Percentiles rank a stretch among this genome's conserved stretches.
phyloP scores from a whole-genome alignment of 1,139 yeast genomes.

The Candida sp. region DNA sequence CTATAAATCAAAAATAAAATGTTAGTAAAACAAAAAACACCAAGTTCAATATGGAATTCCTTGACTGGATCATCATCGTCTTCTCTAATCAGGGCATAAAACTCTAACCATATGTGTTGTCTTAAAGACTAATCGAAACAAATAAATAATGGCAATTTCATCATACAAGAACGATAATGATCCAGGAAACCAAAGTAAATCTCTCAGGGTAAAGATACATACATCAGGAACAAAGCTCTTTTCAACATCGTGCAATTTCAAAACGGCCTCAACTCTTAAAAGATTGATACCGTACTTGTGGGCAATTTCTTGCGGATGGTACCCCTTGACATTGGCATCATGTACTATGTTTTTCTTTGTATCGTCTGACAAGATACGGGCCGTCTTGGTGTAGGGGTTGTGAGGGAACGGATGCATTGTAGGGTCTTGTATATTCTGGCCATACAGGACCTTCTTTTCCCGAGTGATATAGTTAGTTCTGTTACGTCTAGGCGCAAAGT shows the following conservation, averaged over 20 bases:
- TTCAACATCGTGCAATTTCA: slow-evolving; percentile 70
- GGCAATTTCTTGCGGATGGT: slow-evolving; percentile 76
- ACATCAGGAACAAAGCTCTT: slow-evolving; percentile 61
- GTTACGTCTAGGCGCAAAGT: slow-evolving; percentile 72
- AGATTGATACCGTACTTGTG: slow-evolving; percentile 80
- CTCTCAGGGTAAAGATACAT: slow-evolving; percentile 36
- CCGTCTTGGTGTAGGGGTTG: slow-evolving; percentile 73
- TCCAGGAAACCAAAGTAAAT: not conserved
- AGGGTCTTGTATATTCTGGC: slow-evolving; percentile 19
- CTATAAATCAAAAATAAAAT: slow-evolving; percentile 23
- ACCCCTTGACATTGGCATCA: slow-evolving; percentile 56
- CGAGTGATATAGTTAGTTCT: slow-evolving; percentile 65
- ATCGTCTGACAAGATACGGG: slow-evolving; percentile 58
- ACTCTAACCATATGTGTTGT: slow-evolving; percentile 62
- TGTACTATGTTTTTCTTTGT: slow-evolving; percentile 63
- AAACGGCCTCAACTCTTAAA: slow-evolving; percentile 86
- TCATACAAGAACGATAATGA: slow-evolving; percentile 15
- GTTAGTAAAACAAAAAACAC: not conserved
- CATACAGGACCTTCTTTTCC: too few species aligned
- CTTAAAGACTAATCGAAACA: slow-evolving; percentile 83
- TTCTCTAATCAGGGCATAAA: slow-evolving; percentile 16
- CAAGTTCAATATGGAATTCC: not conserved
- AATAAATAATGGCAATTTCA: slow-evolving; percentile 21
- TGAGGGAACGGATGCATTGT: slow-evolving; percentile 78
- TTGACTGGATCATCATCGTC: not conserved